phyloP scores from a whole-genome alignment of 2,329 filamentous ascomycete species.

The Fusarium marasasianum region DNA sequence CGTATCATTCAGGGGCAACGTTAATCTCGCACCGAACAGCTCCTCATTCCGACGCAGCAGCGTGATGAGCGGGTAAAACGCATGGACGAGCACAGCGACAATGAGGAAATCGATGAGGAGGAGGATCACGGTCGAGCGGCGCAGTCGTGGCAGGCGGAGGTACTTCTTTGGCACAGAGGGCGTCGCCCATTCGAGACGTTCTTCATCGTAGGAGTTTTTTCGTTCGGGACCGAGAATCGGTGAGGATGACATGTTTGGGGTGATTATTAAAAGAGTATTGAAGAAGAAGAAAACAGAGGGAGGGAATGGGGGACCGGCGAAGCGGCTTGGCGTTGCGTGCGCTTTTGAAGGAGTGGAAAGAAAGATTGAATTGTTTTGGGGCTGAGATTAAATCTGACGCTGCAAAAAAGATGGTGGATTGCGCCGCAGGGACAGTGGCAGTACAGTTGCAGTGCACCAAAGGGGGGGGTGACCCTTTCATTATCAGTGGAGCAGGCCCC shows the following conservation, averaged over 20 bases:
- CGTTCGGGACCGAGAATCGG: conserved; percentile 19
- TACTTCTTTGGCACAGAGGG: conserved; percentile 37
- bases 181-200: conserved; percentile 39
- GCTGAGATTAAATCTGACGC: conserved; percentile 6
- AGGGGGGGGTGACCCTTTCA: conserved; percentile 15
- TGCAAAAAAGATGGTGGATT: neutral
- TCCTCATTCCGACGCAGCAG: conserved; percentile 63
- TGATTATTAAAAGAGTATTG: neutral
- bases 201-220: conserved; percentile 37
- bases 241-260: conserved; percentile 9
- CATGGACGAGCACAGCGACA: conserved; percentile 70
- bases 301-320: neutral
- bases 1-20: conserved; percentile 68
- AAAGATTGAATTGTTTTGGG: neutral
- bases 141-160: conserved; percentile 33
- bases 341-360: conserved; percentile 12
- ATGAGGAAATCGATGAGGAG: conserved; percentile 69
- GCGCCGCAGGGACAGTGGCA: neutral
- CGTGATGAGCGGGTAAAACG: conserved; percentile 75
- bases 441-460: neutral
- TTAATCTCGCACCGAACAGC: conserved; percentile 43
- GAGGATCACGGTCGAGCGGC: conserved; percentile 63
- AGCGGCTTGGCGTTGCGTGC: neutral
- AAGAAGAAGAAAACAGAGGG: neutral
- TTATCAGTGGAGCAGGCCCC: conserved; percentile 2